Conservation (phyloP, 352 stramenopile species). For the Phytophthora kernoviae region DNA sequence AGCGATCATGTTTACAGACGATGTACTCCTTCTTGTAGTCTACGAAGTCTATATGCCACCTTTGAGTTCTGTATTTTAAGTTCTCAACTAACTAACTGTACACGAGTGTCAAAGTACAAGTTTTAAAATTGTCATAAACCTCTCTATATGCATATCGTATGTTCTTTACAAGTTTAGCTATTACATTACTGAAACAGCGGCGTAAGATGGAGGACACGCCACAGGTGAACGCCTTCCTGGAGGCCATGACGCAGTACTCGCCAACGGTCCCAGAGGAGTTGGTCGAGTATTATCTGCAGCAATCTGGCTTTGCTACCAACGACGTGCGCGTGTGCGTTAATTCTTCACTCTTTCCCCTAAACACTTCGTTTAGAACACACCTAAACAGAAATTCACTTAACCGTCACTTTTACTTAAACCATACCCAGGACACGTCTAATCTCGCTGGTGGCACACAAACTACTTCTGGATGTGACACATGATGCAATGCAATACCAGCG, state of each 20-base stretch:
- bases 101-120: too few species aligned
- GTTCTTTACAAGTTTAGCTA: background rate
- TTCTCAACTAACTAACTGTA: too few species aligned
- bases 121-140: too few species aligned
- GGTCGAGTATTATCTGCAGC: slow-evolving; percentile 79
- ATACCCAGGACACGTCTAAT: slow-evolving; percentile 59
- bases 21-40: too few species aligned
- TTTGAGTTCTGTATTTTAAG: too few species aligned
- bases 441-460: slow-evolving; percentile 75
- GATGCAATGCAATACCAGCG: slow-evolving; percentile 84
- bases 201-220: slow-evolving; percentile 50
- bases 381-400: slow-evolving; percentile 2
- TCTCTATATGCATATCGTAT: slow-evolving; percentile 16
- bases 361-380: background rate
- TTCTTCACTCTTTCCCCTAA: slow-evolving; percentile 1
- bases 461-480: slow-evolving; percentile 80
- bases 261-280: slow-evolving; percentile 78
- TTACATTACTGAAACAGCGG: background rate
- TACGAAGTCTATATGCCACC: too few species aligned
- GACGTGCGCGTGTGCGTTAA: slow-evolving; percentile 70
- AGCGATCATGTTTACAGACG: slow-evolving; percentile 27
- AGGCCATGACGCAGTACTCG: slow-evolving; percentile 61
- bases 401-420: background rate
- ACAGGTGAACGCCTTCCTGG: slow-evolving; percentile 74
- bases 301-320: slow-evolving; percentile 65